Base-by-base conservation (phyloP, 2,329 filamentous ascomycete species). In the Colletotrichum chlorophyti region DNA sequence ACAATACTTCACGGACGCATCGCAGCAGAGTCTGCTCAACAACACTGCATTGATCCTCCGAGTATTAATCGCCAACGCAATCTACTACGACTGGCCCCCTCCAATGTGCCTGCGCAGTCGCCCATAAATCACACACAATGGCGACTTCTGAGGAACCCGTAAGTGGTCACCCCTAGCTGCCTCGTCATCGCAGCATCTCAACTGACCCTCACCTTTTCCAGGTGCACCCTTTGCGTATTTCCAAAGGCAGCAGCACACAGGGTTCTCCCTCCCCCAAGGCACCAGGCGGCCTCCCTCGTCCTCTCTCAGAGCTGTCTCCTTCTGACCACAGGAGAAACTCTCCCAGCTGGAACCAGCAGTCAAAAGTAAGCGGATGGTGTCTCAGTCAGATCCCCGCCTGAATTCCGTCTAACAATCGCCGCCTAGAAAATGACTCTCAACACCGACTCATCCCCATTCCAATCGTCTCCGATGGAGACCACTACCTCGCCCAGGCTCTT, bases 281-380 rank as follows among this genome's bases (percentile, higher is more conserved):
- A 79, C 71, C 78, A 53, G 82, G 78, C 71, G 80, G 83, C 68
- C 76, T 83, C 53, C 84, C 88, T 70, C 87, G 90, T 67, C 91
- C 95, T 58, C 83, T 99, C 64, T 91, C 92, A 62, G 95, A 99
- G 79, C 87, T 99, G 70, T 91, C 90, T 66, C 90, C 91, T 49
- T 90, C 90, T 62, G 91, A 93, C 76, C 89, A 87, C 74, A 86
- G 94, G 71, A 85, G 93, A 68, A 98, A 98, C 79, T 97, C 93
- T 47, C 93, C 93, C 50, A 96, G 90, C 79, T 96, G 89, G 85
- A 93, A 90, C 68, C 90, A 93, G 73, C 67, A 88, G 91, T 72
- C 76, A 79, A 92, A 90, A 84, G 90, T 93, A 81, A 73, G 74
- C 63, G 65, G 24, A 41, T 38, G 54, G 48, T 64, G 60, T 63